A percentile compares a stretch with the other conserved stretches of the same genome.
Conservation (phyloP, 192 early-diverging fungal genomes). For the Linnemannia exigua region DNA sequence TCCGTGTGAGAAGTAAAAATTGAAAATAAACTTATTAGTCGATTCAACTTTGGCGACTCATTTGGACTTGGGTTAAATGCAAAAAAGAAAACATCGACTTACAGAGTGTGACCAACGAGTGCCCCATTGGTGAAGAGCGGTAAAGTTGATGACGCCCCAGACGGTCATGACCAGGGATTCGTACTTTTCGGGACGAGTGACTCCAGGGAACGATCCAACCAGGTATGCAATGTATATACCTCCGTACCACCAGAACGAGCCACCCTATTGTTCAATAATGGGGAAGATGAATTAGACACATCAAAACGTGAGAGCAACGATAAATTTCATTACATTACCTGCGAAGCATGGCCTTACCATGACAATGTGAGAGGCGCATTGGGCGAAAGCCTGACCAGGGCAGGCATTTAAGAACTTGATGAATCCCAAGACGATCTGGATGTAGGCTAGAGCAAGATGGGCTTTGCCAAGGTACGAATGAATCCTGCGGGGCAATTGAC, state of each 20-base stretch:
- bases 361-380: constrained; percentile 55
- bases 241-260: constrained; percentile 59
- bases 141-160: constrained; percentile 62
- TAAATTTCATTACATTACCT: too few relatives aligned
- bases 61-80: background rate
- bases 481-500: constrained; percentile 15
- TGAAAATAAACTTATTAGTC: background rate
- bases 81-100: constrained; percentile 20
- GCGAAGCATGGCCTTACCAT: constrained; percentile 37
- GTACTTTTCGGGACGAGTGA: constrained; percentile 56
- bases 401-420: constrained; percentile 45
- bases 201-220: constrained; percentile 55
- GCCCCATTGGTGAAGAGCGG: constrained; percentile 58
- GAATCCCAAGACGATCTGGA: constrained; percentile 51
- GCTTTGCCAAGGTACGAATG: constrained; percentile 53
- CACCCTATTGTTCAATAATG: constrained; percentile 19
- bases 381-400: constrained; percentile 47
- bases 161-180: constrained; percentile 57
- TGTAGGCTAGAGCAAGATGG: constrained; percentile 37
- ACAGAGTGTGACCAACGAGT: constrained; percentile 58
- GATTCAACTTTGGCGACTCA: constrained; percentile 3
- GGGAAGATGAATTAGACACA: background rate
- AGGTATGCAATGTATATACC: constrained; percentile 62
- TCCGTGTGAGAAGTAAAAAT: background rate
- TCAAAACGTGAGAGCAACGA: background rate